phyloP scores from a whole-genome alignment of 164 flowering plant genomes.

The Magnolia sinica region DNA sequence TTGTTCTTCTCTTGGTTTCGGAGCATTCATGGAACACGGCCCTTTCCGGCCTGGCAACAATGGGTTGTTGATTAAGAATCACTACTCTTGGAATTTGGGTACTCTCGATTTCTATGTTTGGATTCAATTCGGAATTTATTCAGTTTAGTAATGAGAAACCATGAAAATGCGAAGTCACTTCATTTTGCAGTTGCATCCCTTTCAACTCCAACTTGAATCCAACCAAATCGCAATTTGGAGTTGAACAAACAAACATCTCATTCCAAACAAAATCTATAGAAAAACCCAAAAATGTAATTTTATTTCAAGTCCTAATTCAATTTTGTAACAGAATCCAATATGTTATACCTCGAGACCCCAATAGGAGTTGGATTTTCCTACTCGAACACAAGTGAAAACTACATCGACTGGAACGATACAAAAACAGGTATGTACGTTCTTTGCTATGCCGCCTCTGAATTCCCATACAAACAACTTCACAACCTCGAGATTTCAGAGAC shows the following conservation, averaged over 20 bases:
- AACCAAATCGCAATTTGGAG: neutral
- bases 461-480: neutral
- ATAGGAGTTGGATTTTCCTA: slow-evolving; percentile 54
- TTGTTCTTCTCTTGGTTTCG: slow-evolving; percentile 47
- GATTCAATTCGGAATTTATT: neutral
- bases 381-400: slow-evolving; percentile 39
- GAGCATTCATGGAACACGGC: slow-evolving; percentile 53
- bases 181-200: neutral
- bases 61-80: slow-evolving; percentile 29
- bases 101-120: neutral
- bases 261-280: neutral
- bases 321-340: slow-evolving; percentile 30
- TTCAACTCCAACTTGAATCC: neutral
- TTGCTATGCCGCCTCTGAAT: neutral
- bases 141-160: neutral
- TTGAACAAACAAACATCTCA: neutral
- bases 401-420: slow-evolving; percentile 38
- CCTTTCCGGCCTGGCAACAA: slow-evolving; percentile 35
- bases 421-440: slow-evolving; percentile 22
- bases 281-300: neutral
- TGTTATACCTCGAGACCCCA: slow-evolving; percentile 47
- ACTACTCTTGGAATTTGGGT: slow-evolving; percentile 46
- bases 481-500: neutral
- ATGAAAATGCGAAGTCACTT: neutral
- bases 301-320: neutral